Evolutionary conservation across 352 stramenopile genomes (phyloP), one percentile per base, ranked within the genome.

Genomic region (Phytophthora multivora): DNA sequence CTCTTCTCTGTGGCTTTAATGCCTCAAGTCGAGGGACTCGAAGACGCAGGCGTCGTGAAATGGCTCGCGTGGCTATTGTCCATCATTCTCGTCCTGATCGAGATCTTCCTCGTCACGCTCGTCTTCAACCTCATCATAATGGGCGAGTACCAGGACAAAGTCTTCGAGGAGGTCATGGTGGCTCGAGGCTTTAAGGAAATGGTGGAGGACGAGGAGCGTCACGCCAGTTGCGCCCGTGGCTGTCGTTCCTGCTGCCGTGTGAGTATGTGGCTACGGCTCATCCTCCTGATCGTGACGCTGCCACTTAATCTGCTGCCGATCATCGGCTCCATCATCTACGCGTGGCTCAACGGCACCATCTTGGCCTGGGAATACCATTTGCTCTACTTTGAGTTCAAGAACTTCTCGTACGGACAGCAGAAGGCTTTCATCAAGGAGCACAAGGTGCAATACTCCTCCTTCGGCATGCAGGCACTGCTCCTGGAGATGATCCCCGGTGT

Each of bases 351-450:
- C 63, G 79, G 80, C 59, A 79, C 74, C 16, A 63, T 91, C 46
- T 52, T 89, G 47, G 81, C 73, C 7, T 93, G 83, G 83, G 81
- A 90, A 60, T 79, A 86, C 39, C 81, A 90, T 52, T 63, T 90
- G 28, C 84, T 83, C 59, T 93, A 89, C 61, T 91, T 93, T 59
- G 81, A 90, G 63, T 75, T 89, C 53, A 86, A 86, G 47, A 77
- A 80, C 51, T 71, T 73, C 18, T 51, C 45, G n/a, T 89, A 89
- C 59, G 66, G 48, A 12, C 69, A 90, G 45, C 83, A 93, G 49
- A 77, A 79, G 51, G 57, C 52, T 6, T 74, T 89, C 11, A 45
- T 93, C 18, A 53, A 77, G 9, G 53, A 73, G 25, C 79, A 70
- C 59, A 77, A 80, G 46, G 42, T 69, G 38, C 64, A 89, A 57